These are phyloP conservation scores for Westerdykella ornata DNA, from an alignment of 2,329 filamentous ascomycete genomes.

Conservation along the genomic window DNA sequence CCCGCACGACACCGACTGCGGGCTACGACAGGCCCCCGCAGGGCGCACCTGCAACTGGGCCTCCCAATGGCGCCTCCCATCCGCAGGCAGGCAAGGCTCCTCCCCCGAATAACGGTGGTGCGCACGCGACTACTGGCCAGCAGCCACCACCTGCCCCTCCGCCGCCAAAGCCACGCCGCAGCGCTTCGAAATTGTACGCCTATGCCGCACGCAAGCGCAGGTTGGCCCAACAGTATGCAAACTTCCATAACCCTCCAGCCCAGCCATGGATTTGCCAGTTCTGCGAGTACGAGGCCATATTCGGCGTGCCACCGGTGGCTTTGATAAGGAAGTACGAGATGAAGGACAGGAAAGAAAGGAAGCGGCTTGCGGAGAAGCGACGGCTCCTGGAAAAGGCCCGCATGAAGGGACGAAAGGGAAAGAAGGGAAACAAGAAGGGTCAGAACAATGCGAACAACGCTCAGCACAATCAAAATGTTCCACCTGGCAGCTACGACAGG, in stretches of 20 bases:
- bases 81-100: conserved; percentile 23
- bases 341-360: conserved; percentile 79
- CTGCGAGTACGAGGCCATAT: conserved; percentile 95
- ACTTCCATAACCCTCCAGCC: conserved; percentile 69
- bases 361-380: conserved; percentile 77
- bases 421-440: conserved; percentile 65
- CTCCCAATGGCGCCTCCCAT: conserved; percentile 38
- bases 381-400: conserved; percentile 86
- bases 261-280: conserved; percentile 97
- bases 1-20: conserved; percentile 9
- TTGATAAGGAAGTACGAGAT: conserved; percentile 89
- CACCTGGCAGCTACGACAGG: conserved; percentile 26
- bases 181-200: conserved; percentile 62
- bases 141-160: conserved; percentile 34
- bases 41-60: conserved; percentile 52
- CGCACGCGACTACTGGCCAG: conserved; percentile 28
- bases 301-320: conserved; percentile 76
- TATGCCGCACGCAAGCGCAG: conserved; percentile 71
- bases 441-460: conserved; percentile 31
- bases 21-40: conserved; percentile 34
- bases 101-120: conserved; percentile 34
- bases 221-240: conserved; percentile 67
- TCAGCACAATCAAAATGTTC: conserved; percentile 27
- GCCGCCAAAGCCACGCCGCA: conserved; percentile 57
- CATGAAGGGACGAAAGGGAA: conserved; percentile 83